Percentiles rank a stretch among this genome's conserved stretches.
These are phyloP conservation scores for Xylariaceae sp. DNA, from an alignment of 2,329 filamentous ascomycete genomes.

Conservation along the genomic window DNA sequence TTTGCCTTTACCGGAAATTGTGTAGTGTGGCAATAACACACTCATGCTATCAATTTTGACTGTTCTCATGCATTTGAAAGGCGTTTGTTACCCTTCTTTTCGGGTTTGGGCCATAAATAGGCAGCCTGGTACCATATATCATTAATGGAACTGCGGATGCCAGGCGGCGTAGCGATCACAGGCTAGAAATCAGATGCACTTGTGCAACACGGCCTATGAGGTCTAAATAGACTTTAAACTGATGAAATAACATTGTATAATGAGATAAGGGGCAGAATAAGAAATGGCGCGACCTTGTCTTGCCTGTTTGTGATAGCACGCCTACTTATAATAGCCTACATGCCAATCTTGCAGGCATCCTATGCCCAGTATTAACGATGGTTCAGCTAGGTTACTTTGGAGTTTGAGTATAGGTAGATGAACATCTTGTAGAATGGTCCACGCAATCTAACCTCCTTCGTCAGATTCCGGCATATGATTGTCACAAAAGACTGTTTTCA, in stretches of 20 bases:
- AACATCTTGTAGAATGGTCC: too few species aligned
- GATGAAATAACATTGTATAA: conserved; percentile 24
- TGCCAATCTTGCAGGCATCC: too few species aligned
- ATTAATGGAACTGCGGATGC: background rate
- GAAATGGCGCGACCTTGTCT: background rate
- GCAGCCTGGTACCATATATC: conserved; percentile 1
- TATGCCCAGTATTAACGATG: too few species aligned
- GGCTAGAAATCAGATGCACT: background rate
- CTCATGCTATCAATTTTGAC: background rate
- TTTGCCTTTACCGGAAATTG: background rate
- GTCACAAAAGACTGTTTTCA: too few species aligned
- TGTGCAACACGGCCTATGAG: background rate
- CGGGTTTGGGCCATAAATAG: background rate
- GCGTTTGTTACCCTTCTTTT: conserved; percentile 27
- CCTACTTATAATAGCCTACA: too few species aligned
- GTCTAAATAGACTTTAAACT: conserved; percentile 9
- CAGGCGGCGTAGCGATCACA: background rate
- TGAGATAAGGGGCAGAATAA: too few species aligned
- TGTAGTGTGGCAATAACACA: background rate
- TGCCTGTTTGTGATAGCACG: background rate
- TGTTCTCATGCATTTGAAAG: conserved; percentile 32
- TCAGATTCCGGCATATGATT: too few species aligned
- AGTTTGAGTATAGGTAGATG: too few species aligned
- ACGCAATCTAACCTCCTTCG: too few species aligned
- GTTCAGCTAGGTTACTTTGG: too few species aligned